Base-by-base conservation (phyloP, 495 filamentous ascomycete species). In the Penicillium arizonense region DNA sequence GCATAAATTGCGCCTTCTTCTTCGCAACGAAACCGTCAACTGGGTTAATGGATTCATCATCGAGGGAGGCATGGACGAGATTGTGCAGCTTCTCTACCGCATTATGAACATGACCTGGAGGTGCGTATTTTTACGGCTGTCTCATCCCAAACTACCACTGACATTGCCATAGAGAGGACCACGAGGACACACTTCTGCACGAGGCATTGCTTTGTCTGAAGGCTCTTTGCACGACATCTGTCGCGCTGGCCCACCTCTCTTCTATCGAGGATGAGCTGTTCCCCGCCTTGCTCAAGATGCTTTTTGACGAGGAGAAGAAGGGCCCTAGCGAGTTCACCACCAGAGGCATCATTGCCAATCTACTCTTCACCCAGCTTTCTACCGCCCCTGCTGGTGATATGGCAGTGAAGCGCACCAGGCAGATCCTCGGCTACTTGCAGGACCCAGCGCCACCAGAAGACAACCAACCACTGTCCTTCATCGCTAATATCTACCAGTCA, bases 41-140 rank as follows among this genome's bases (percentile, higher is more conserved):
- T 98, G 95, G 95, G 93, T 95, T 2, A 90, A 97, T 59, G 78
- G 82, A 6, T 98, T 98, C 68, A 88, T 97, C 57, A 76, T 82
- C 18, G 81, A 89, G 57, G 92, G 91, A 14, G 94, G 94, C 23
- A 96, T 97, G 91, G 81, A 86, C 59, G 91, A 96, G 63, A 88
- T 97, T 46, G 86, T 96, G 24, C 83, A 81, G 43, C 75, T 98
- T 47, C 74, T 97, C 50, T 86, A 96, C 58, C 82, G 94, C 12
- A 96, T 90, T 44, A 91, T 97, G 82, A 86, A 88, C 47, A 84
- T 98, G 47, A 95, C 96, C 67, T 98, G 94, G 94, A 87, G 92
- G 89, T 93, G 80, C 61, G 86, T 75, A 38, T 26, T 34, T 18
- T 4, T 26, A 11, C 13, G 4, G 16, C 39, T 34, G 26, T 35